These are phyloP conservation scores for Citeromyces matritensis DNA, from an alignment of 805 yeast species.

Conservation along the genomic window DNA sequence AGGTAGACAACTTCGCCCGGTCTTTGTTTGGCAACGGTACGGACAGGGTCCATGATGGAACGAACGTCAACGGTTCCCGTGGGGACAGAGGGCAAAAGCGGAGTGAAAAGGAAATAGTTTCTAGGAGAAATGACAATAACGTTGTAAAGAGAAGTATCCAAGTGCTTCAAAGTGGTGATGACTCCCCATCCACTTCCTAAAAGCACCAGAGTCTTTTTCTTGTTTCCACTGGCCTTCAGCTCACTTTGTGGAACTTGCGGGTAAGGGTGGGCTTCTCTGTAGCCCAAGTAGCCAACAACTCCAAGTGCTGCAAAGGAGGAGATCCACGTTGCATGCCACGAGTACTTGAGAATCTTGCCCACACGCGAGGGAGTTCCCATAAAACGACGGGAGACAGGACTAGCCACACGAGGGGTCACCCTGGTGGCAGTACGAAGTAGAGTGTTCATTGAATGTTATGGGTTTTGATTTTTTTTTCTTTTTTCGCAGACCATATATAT, in stretches of 20 bases:
- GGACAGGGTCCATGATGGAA: slow-evolving; percentile 88
- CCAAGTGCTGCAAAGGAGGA: too few species aligned
- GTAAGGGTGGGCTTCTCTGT: slow-evolving; percentile 46
- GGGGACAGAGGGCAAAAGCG: slow-evolving; percentile 89
- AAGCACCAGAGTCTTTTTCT: slow-evolving; percentile 62
- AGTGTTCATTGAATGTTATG: too few species aligned
- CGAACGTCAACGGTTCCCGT: slow-evolving; percentile 85
- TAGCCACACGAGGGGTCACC: too few species aligned
- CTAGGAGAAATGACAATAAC: slow-evolving; percentile 88
- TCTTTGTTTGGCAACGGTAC: slow-evolving; percentile 64
- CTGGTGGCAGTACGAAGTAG: too few species aligned
- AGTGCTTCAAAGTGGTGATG: slow-evolving; percentile 64
- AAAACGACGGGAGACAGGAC: too few species aligned
- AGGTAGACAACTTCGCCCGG: slow-evolving; percentile 68
- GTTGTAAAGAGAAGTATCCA: slow-evolving; percentile 79
- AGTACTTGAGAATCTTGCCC: too few species aligned
- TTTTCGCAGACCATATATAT: too few species aligned
- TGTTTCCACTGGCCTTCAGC: slow-evolving; percentile 30
- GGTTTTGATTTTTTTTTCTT: too few species aligned
- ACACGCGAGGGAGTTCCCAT: too few species aligned
- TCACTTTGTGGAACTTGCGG: slow-evolving; percentile 42
- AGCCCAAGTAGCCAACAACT: slow-evolving; percentile 28
- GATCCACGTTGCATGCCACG: too few species aligned
- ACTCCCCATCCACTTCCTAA: slow-evolving; percentile 95
- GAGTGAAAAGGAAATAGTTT: slow-evolving; percentile 91